Evolutionary conservation across 2,329 filamentous ascomycete species (phyloP).

Genomic region (Ustulina deusta): DNA sequence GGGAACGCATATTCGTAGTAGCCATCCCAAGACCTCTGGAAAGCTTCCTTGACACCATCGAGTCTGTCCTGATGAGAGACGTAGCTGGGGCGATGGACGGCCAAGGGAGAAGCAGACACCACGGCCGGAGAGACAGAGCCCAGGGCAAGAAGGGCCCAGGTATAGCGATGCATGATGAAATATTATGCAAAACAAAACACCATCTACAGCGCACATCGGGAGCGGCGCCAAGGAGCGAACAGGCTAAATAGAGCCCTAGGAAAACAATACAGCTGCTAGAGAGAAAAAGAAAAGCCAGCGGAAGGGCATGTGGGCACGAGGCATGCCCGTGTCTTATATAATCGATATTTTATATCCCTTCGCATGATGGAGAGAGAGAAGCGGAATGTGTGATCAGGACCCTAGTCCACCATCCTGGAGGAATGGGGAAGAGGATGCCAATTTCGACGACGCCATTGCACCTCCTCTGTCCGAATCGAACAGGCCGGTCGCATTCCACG

Average conservation of each 20-base stretch:
- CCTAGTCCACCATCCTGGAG: constrained; percentile 20
- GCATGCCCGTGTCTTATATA: constrained; percentile 39
- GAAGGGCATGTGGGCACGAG: constrained; percentile 24
- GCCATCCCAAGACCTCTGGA: constrained; percentile 77
- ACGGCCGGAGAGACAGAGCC: constrained; percentile 41
- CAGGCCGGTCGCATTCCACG: constrained; percentile 23
- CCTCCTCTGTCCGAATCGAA: constrained; percentile 25
- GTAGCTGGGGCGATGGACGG: constrained; percentile 39
- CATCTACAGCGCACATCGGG: constrained; percentile 21
- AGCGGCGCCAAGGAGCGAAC: constrained; percentile 36
- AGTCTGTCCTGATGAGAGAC: constrained; percentile 59
- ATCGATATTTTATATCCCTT: constrained; percentile 19
- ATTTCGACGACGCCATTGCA: constrained; percentile 27
- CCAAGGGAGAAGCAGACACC: constrained; percentile 40
- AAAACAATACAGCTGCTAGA: constrained; percentile 34
- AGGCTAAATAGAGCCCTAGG: constrained; percentile 27
- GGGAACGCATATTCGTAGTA: constrained; percentile 82
- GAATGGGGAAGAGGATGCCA: constrained; percentile 17
- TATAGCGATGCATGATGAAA: constrained; percentile 46
- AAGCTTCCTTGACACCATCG: constrained; percentile 74
- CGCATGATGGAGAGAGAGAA: constrained; percentile 25
- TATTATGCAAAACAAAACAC: constrained; percentile 34
- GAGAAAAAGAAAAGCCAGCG: constrained; percentile 29
- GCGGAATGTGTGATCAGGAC: constrained; percentile 35
- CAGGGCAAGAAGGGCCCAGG: constrained; percentile 41